Evolutionary conservation across 805 yeast species (phyloP), one percentile per base, ranked within the genome.

Genomic region (Saccharomycopsis babjevae): DNA sequence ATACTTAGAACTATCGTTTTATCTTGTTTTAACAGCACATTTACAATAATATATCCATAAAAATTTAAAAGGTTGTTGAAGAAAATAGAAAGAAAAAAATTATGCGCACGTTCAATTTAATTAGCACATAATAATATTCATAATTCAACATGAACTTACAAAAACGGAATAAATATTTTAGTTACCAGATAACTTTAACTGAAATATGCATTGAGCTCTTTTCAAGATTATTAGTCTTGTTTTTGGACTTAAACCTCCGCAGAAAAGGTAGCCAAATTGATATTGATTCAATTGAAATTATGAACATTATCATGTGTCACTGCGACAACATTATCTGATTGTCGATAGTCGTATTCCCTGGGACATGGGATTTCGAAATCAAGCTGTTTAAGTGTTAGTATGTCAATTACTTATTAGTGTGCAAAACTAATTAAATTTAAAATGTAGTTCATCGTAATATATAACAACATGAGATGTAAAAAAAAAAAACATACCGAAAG

Each of bases 341-440:
- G 11, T 7, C 38, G 5, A 7, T 34, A 2, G 15, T 34, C 15
- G 38, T 8, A 7, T 1, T 46, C 52, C 10, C 16, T 25, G 5
- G 52, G 52, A 22, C 52, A 46, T 20, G 84, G 83, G 3, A 84
- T 72, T 65, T 79, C 77, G 63, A 83, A 76, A 68, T 84, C 89
- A 65, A 81, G 70, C 70, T 71, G 57, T 55, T 43, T 18, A 16
- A 56, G 42, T 61, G 68, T 64, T 65, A 68, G 70, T 67, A 65
- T 6, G 28, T 30, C 25, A 38, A 18, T 46, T 40, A 20, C 13
- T 25, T 32, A 50, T 39, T 13, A 39, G n/a, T 50, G 61, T 63
- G 11, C 8, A 7, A 18, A 46, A 62, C 50, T 25, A 30, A 10
- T 43, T 34, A 61, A 59, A 59, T 38, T 5, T 55, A 34, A 15